Conservation (phyloP, 1,284 basidiomycete species). For the Coniophora puteana region DNA sequence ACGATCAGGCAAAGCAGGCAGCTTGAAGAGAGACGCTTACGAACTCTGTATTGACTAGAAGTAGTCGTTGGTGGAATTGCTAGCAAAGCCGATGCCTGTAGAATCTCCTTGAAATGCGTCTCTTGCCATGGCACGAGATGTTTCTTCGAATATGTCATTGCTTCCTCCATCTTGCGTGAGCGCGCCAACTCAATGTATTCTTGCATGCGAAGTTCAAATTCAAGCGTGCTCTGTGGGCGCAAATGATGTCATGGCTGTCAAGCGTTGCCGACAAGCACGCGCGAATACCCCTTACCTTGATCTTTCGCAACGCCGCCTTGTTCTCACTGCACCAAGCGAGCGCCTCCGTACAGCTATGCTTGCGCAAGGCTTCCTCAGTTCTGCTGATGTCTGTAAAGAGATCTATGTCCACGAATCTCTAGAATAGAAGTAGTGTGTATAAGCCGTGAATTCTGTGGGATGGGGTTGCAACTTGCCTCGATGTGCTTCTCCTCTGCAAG, state of each 20-base stretch:
- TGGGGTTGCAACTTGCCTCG: conserved; percentile 45
- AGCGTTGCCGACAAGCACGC: conserved; percentile 8
- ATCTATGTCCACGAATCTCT: conserved; percentile 88
- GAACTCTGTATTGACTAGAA: conserved; percentile 64
- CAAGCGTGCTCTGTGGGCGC: conserved; percentile 76
- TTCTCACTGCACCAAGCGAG: conserved; percentile 97
- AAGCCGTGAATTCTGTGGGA: conserved; percentile 14
- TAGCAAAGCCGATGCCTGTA: conserved; percentile 74
- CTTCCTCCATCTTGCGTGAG: conserved; percentile 62
- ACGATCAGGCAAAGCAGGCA: conserved; percentile 1
- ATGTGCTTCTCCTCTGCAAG: conserved; percentile 71
- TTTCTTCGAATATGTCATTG: conserved; percentile 84
- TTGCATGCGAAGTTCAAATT: conserved; percentile 94
- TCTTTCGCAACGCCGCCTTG: conserved; percentile 86
- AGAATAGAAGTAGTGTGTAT: conserved; percentile 17
- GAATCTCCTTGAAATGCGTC: conserved; percentile 73
- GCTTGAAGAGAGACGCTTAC: conserved; percentile 36
- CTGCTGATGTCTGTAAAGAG: conserved; percentile 85
- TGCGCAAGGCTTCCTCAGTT: conserved; percentile 78
- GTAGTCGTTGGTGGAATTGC: conserved; percentile 66
- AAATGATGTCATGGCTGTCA: conserved; percentile 11
- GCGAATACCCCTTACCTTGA: conserved; percentile 72
- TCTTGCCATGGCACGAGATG: conserved; percentile 83
- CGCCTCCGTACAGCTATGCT: conserved; percentile 82
- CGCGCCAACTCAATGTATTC: conserved; percentile 93